Evolutionary conservation across 2,329 filamentous ascomycete species (phyloP).

Genomic region (Sporothrix brasiliensis): DNA sequence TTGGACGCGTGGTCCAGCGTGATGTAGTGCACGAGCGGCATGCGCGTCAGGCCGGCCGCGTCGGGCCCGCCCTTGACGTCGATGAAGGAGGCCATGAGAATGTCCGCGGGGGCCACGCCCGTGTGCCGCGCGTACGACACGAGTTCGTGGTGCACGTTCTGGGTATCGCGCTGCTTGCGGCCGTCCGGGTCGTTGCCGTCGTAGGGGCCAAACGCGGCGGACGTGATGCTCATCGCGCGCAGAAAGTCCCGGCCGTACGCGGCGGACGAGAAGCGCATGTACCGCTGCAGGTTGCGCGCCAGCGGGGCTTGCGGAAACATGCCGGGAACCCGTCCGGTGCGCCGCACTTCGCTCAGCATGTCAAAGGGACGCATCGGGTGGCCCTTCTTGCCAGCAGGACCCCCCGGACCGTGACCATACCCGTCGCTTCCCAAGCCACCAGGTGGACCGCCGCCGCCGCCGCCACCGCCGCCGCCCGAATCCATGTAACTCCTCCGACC

Average conservation of each 20-base stretch:
- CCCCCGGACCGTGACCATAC: background rate
- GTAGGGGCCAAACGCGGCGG: conserved; percentile 49
- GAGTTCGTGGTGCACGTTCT: conserved; percentile 60
- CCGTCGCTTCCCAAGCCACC: background rate
- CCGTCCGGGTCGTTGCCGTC: conserved; percentile 47
- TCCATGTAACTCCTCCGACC: conserved; percentile 42
- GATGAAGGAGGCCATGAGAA: conserved; percentile 70
- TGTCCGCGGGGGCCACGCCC: conserved; percentile 58
- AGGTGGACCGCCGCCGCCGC: background rate
- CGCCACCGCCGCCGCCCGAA: background rate
- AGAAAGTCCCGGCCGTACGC: conserved; percentile 67
- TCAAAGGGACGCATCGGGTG: conserved; percentile 36
- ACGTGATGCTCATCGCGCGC: conserved; percentile 63
- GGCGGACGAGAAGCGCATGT: conserved; percentile 68
- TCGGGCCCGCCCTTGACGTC: conserved; percentile 70
- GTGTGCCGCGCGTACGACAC: conserved; percentile 67
- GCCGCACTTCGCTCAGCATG: conserved; percentile 53
- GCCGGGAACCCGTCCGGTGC: conserved; percentile 58
- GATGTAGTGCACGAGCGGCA: conserved; percentile 73
- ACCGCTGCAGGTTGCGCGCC: conserved; percentile 64
- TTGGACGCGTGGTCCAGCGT: conserved; percentile 71
- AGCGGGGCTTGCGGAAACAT: conserved; percentile 64
- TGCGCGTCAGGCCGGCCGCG: conserved; percentile 64
- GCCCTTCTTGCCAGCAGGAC: background rate
- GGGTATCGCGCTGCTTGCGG: background rate